Conservation (phyloP, 75 land plant species). For the Azolla pinnata region DNA sequence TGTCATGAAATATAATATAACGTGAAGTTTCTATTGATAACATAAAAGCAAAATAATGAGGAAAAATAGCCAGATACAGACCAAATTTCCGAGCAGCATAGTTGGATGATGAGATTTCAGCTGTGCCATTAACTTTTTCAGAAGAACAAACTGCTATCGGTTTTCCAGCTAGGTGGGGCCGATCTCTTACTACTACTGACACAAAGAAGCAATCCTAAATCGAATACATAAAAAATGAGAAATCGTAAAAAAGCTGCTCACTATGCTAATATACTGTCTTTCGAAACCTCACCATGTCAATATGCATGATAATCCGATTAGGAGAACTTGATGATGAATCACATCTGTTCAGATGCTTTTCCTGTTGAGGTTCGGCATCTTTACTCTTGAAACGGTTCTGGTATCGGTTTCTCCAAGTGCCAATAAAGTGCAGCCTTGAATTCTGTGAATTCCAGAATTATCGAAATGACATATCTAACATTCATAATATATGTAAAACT, state of each 20-base stretch:
- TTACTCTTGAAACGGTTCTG: slow-evolving; percentile 43
- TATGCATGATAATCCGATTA: slow-evolving; percentile 46
- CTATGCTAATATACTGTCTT: too few relatives aligned
- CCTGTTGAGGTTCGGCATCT: too few relatives aligned
- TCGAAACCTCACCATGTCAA: slow-evolving; percentile 84
- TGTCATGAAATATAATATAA: neutral
- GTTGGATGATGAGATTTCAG: slow-evolving; percentile 98
- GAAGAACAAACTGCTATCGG: slow-evolving; percentile 97
- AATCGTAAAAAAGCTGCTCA: neutral
- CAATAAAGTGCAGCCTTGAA: slow-evolving; percentile 95
- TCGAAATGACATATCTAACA: too few relatives aligned
- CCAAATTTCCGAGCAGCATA: slow-evolving; percentile 90
- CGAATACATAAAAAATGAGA: neutral
- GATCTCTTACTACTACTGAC: slow-evolving; percentile 66
- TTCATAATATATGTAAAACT: too few relatives aligned
- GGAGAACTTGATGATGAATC: neutral
- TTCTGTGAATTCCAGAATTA: too few relatives aligned
- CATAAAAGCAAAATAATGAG: neutral
- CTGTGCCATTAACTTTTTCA: slow-evolving; percentile 81
- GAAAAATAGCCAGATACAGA: slow-evolving; percentile 14
- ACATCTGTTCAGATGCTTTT: neutral
- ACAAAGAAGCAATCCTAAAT: slow-evolving; percentile 96
- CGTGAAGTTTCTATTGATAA: neutral
- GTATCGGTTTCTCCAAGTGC: slow-evolving; percentile 94
- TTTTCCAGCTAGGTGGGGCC: slow-evolving; percentile 61